Conservation (phyloP, 2,329 filamentous ascomycete genomes). For the Colletotrichum orchidophilum region DNA sequence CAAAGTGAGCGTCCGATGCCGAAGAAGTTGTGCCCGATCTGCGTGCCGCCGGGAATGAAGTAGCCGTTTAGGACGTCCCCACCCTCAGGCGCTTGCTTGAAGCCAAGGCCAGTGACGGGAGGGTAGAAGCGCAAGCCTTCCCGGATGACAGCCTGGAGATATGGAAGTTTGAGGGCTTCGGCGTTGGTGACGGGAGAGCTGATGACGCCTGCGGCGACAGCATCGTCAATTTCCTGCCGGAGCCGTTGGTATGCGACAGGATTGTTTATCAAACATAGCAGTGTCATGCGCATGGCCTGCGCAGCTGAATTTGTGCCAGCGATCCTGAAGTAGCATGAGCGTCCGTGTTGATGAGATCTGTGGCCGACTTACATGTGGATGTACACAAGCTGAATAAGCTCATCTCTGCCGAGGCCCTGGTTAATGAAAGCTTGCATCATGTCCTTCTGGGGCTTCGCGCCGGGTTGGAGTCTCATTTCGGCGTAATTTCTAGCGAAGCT, state of each 20-base stretch:
- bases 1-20: conserved; percentile 59
- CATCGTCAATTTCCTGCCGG: conserved; percentile 54
- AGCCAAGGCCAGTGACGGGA: conserved; percentile 62
- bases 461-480: conserved; percentile 39
- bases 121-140: conserved; percentile 66
- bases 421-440: conserved; percentile 52
- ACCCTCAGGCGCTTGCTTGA: conserved; percentile 61
- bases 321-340: conserved; percentile 49
- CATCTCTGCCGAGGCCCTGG: conserved; percentile 45
- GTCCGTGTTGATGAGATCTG: neutral
- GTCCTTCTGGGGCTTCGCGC: conserved; percentile 42
- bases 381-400: conserved; percentile 50
- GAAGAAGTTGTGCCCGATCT: conserved; percentile 64
- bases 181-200: conserved; percentile 52
- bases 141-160: conserved; percentile 66
- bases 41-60: conserved; percentile 61
- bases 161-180: conserved; percentile 59
- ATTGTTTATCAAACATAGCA: conserved; percentile 60
- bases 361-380: conserved; percentile 46
- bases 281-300: conserved; percentile 65
- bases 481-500: conserved; percentile 41
- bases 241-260: conserved; percentile 52
- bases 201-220: conserved; percentile 47
- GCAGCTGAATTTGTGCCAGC: conserved; percentile 70
- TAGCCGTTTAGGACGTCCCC: conserved; percentile 62